Conservation (phyloP, 768 basidiomycete species). For the Boletus huronensis region DNA sequence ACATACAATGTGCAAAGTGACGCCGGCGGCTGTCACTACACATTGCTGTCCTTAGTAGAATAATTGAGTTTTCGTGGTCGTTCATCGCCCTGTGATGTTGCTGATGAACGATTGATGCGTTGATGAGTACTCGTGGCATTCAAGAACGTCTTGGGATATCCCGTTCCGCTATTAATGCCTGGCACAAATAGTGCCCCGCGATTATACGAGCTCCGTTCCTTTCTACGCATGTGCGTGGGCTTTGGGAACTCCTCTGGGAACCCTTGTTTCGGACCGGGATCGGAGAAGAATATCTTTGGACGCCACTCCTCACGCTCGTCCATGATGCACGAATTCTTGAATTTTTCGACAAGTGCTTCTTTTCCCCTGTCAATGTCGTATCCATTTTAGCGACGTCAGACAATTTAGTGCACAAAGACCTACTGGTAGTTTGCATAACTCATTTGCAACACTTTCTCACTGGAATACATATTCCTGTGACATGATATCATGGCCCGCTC, state of each 20-base stretch:
- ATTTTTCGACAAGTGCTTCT: constrained; percentile 86
- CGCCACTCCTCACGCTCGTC: constrained; percentile 81
- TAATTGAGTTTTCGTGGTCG: constrained; percentile 24
- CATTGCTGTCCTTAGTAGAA: constrained; percentile 3
- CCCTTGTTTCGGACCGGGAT: constrained; percentile 66
- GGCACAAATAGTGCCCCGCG: constrained; percentile 69
- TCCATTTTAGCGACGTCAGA: constrained; percentile 7
- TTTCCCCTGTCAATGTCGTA: constrained; percentile 57
- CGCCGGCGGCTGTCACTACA: constrained; percentile 1
- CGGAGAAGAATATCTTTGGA: constrained; percentile 81
- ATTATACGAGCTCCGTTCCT: constrained; percentile 79
- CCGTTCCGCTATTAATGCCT: constrained; percentile 29
- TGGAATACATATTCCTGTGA: constrained; percentile 85
- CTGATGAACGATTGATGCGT: constrained; percentile 14
- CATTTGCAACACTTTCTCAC: constrained; percentile 88
- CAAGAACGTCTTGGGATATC: constrained; percentile 29
- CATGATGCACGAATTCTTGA: constrained; percentile 90
- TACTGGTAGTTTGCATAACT: constrained; percentile 92
- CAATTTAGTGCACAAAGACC: constrained; percentile 29
- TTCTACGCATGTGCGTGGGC: constrained; percentile 75
- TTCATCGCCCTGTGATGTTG: constrained; percentile 19
- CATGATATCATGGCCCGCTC: constrained; percentile 4
- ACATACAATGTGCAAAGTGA: neutral
- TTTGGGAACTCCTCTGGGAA: constrained; percentile 77
- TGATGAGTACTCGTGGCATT: constrained; percentile 20